Evolutionary conservation across 768 basidiomycete species (phyloP), one percentile per base, ranked within the genome.

Genomic region (Amanita brunnescens): DNA sequence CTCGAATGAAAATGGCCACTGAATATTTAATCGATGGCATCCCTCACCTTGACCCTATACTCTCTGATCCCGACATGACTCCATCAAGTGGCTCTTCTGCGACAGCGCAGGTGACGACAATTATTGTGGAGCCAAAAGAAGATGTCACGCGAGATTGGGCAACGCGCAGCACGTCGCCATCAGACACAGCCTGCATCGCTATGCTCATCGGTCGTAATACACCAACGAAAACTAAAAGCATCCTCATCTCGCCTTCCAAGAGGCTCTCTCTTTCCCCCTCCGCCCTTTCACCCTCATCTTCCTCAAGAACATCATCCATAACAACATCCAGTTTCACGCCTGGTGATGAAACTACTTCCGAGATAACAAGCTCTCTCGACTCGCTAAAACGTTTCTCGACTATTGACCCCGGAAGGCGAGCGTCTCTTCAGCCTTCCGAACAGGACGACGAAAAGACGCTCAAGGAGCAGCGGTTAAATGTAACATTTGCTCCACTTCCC

Each of bases 401-500:
- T 18, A 40, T 40, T 20, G 18, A 21, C 20, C 39, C 39, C 18
- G 20, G 9, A 5, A 40, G 12, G 18, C 39, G 39, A 40, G 39
- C 39, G 14, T 29, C 43, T 20, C 24, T 23, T 10, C n/a, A 26
- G 14, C 5, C 26, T 6, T 44, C 33, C 5, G 47, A 34, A 43
- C n/a, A 43, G 23, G 50, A n/a, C n/a, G 41, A 44, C 29, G 33
- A 51, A 30, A 43, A 23, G 33, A 29, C 40, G 16, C 18, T 29
- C 8, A 44, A 26, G 16, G 49, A 42, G 32, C 62, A 58, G 10
- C 55, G 49, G 14, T 60, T 69, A 34, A 73, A 67, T 45, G 73
- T 84, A 39, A 75, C 70, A 55, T 84, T 84, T 49, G 81, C 81
- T 1, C 81, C 81, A 0, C 64, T 84, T 20, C 81, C 81, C 1